A percentile compares a stretch with the other conserved stretches of the same genome.
Conservation (phyloP, 2,329 filamentous ascomycete genomes). For the Pestalotiopsis fici region DNA sequence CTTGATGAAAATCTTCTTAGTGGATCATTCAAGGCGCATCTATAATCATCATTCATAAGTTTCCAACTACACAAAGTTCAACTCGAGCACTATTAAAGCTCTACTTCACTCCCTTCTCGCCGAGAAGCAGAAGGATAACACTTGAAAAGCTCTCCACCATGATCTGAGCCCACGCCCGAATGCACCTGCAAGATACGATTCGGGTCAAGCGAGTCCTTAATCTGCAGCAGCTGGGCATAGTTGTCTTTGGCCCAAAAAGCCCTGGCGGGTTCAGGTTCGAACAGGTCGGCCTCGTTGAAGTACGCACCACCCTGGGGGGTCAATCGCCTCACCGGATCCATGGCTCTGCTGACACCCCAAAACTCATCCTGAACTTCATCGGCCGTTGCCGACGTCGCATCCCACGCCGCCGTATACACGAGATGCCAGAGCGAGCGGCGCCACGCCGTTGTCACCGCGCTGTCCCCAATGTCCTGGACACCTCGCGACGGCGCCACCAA, state of each 20-base stretch:
- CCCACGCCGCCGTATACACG: background rate
- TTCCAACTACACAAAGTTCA: background rate
- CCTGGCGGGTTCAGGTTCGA: conserved; percentile 18
- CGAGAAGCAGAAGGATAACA: background rate
- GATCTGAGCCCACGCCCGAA: background rate
- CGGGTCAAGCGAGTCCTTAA: background rate
- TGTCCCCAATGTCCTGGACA: background rate
- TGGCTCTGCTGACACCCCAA: background rate
- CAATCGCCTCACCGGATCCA: background rate
- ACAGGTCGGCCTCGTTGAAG: conserved; percentile 40
- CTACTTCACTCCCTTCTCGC: background rate
- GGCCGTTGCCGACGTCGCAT: background rate
- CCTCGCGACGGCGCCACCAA: background rate
- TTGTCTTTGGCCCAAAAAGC: background rate
- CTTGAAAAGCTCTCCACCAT: background rate
- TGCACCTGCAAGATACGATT: background rate
- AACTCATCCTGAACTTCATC: background rate
- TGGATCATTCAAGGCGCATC: too few relatives aligned
- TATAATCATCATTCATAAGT: too few relatives aligned
- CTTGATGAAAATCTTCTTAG: too few relatives aligned
- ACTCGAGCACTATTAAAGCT: background rate
- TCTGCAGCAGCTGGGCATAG: background rate
- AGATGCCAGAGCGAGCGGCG: background rate
- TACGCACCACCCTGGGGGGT: conserved; percentile 23
- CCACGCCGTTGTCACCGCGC: background rate